Percentiles rank a stretch among this genome's conserved stretches.
These are phyloP conservation scores for Hypoxylon sp. DNA, from an alignment of 2,329 filamentous ascomycete species.

Conservation along the genomic window DNA sequence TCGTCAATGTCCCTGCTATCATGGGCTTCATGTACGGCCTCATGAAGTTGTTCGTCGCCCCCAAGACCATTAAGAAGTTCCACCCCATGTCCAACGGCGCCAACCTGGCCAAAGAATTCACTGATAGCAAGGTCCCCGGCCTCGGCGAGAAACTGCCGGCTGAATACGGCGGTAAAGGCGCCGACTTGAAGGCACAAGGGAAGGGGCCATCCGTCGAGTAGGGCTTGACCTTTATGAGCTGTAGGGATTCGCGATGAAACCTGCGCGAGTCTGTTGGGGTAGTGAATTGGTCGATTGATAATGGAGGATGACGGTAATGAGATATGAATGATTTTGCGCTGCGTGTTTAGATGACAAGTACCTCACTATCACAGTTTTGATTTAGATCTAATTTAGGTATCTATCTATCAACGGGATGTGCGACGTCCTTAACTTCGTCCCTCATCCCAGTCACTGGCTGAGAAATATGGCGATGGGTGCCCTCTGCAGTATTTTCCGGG, in stretches of 20 bases:
- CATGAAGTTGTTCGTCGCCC: slow-evolving; percentile 80
- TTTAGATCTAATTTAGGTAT: slow-evolving; percentile 26
- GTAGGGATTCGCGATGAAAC: neutral
- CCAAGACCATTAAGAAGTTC: slow-evolving; percentile 82
- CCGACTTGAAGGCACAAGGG: slow-evolving; percentile 54
- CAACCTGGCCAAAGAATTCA: slow-evolving; percentile 71
- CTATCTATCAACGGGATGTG: slow-evolving; percentile 8
- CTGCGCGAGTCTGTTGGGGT: neutral
- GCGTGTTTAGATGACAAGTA: slow-evolving; percentile 31
- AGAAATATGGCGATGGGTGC: neutral
- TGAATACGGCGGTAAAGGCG: slow-evolving; percentile 82
- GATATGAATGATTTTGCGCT: slow-evolving; percentile 33
- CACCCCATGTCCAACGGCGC: slow-evolving; percentile 81
- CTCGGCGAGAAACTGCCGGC: slow-evolving; percentile 76
- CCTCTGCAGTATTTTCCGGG: neutral
- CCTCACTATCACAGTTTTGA: slow-evolving; percentile 23
- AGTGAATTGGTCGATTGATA: slow-evolving; percentile 9
- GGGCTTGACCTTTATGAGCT: neutral
- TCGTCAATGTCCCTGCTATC: slow-evolving; percentile 90
- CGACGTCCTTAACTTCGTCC: slow-evolving; percentile 1
- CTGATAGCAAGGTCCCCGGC: slow-evolving; percentile 63
- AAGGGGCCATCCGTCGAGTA: slow-evolving; percentile 47
- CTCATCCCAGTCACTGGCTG: neutral
- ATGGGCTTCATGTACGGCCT: slow-evolving; percentile 89
- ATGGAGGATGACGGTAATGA: slow-evolving; percentile 36